Conservation (phyloP, 2,329 filamentous ascomycete genomes). For the Trichoderma atrobrunneum region DNA sequence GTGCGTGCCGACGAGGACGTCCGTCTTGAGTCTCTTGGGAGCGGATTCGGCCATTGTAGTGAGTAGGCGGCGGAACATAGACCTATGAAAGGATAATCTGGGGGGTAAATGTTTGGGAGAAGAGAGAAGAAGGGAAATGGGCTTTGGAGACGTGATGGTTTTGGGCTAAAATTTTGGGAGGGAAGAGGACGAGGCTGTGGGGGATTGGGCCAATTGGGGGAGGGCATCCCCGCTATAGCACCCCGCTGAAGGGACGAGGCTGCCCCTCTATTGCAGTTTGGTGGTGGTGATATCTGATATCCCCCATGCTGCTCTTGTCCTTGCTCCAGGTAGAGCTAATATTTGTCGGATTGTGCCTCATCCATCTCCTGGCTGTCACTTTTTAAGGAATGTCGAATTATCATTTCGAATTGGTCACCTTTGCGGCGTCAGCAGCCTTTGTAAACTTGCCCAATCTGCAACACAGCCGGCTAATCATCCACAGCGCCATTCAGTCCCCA, state of each 20-base stretch:
- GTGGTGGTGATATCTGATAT: neutral
- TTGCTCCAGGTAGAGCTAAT: neutral
- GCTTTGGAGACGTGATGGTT: neutral
- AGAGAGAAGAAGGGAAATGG: neutral
- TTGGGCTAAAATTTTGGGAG: neutral
- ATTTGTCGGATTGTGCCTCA: neutral
- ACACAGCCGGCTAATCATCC: neutral
- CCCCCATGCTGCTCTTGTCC: too few species aligned
- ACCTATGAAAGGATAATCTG: neutral
- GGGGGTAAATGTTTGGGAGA: too few species aligned
- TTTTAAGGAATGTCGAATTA: neutral
- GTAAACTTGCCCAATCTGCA: neutral
- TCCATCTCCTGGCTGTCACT: neutral
- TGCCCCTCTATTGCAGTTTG: neutral
- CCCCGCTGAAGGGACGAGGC: neutral
- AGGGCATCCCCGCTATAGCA: neutral
- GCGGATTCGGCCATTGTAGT: constrained; percentile 57
- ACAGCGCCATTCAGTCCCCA: neutral
- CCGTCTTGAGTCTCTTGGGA: constrained; percentile 80
- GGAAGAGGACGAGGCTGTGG: neutral
- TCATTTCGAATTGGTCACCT: neutral
- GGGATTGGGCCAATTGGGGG: neutral
- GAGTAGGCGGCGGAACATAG: constrained; percentile 35
- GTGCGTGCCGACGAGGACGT: constrained; percentile 81
- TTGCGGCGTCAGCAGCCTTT: neutral